Conservation (phyloP, 192 early-diverging fungal genomes). For the Backusella parvicylindrica region DNA sequence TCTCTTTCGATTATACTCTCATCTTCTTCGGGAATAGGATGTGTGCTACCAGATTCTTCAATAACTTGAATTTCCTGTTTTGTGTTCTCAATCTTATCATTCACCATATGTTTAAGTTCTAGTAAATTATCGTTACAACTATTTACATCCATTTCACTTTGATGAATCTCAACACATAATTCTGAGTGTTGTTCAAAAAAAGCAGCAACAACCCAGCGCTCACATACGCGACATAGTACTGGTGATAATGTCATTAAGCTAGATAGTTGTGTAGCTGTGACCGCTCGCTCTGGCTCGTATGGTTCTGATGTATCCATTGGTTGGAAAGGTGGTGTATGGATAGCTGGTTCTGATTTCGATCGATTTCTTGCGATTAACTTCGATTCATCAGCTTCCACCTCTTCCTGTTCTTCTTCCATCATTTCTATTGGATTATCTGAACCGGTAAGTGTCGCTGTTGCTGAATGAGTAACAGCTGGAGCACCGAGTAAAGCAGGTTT, state of each 20-base stretch:
- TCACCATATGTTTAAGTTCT: conserved; percentile 50
- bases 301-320: neutral
- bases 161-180: conserved; percentile 71
- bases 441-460: neutral
- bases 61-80: neutral
- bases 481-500: neutral
- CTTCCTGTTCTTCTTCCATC: neutral
- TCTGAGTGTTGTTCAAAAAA: conserved; percentile 74
- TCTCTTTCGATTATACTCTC: neutral
- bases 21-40: neutral
- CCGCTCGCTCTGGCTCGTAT: neutral
- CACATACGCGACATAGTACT: conserved; percentile 77
- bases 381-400: neutral
- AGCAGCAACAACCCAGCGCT: conserved; percentile 62
- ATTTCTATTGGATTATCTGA: neutral
- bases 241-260: conserved; percentile 32
- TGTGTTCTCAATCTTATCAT: conserved; percentile 17
- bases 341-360: conserved; percentile 20
- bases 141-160: conserved; percentile 70
- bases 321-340: conserved; percentile 3
- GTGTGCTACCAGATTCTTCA: neutral
- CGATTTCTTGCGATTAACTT: neutral
- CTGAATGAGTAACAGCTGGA: neutral
- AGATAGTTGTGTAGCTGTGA: neutral
- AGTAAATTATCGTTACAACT: conserved; percentile 71